Evolutionary conservation across 208 protist species (phyloP), one percentile per base, ranked within the genome.

Genomic region (Blechomonas ayalai): DNA sequence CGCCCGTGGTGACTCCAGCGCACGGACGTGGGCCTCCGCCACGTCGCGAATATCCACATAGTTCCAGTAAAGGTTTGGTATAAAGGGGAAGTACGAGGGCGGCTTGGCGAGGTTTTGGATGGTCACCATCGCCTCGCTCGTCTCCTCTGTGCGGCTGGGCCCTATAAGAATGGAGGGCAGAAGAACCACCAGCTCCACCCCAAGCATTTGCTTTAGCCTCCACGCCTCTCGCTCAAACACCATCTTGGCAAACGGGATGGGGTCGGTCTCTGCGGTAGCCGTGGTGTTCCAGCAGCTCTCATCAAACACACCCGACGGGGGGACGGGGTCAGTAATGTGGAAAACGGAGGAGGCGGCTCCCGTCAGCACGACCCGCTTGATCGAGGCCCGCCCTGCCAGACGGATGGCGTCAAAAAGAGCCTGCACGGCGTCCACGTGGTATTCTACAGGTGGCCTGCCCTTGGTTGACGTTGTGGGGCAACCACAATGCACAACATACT

Each of bases 41-140:
- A 91, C 86, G 31, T 95, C 86, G 46, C 80, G 72, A 27, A 95
- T 72, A 35, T 95, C 86, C 42, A 95, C 86, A 38, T 86, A 95
- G 62, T 95, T 95, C 78, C 79, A 95, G 58, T 73, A 79, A 44
- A 95, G 47, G 39, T 91, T 75, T 0, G 86, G 73, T 46, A 68
- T 77, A 56, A 88, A 91, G 8, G 86, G 86, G 32, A 89, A 87
- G 48, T 65, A 70, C 25, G 47, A 46, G 7, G 86, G 72, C 4
- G 73, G 80, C 16, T 52, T 85, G 2, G 86, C 82, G 22, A 95
- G 67, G 0, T 52, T 57, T 38, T 83, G 70, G 22, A 95, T 58
- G 37, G 64, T 71, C 28, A 69, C 44, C 67, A 90, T 88, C 0
- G 80, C 78, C 53, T 95, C 82, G 20, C 77, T 81, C 45, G 81